Evolutionary conservation across 192 early-diverging fungal species (phyloP).

Genomic region (Funneliformis mosseae): DNA sequence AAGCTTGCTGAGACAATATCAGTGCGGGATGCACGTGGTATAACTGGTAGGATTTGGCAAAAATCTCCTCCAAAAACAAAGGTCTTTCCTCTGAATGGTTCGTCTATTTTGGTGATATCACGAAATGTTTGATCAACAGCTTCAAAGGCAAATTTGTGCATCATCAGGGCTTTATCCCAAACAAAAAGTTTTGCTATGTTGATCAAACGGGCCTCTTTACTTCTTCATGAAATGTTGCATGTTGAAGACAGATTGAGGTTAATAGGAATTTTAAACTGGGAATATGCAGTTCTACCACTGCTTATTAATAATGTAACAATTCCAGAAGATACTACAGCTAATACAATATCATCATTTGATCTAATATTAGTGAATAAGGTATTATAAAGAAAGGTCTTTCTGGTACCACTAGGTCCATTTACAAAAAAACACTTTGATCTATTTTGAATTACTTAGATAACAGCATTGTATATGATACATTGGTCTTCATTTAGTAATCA

Average conservation of each 20-base stretch:
- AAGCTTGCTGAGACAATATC: slow-evolving; percentile 22
- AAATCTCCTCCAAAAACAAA: slow-evolving; percentile 32
- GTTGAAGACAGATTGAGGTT: slow-evolving; percentile 16
- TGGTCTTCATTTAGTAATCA: slow-evolving; percentile 8
- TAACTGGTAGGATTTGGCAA: slow-evolving; percentile 30
- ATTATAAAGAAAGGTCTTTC: slow-evolving; percentile 32
- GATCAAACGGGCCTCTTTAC: slow-evolving; percentile 13
- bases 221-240: slow-evolving; percentile 25
- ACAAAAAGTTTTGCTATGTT: slow-evolving; percentile 34
- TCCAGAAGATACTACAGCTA: slow-evolving; percentile 41
- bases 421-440: slow-evolving; percentile 32
- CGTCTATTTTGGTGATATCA: slow-evolving; percentile 13
- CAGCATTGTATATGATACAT: background rate
- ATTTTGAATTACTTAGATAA: slow-evolving; percentile 4
- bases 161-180: slow-evolving; percentile 46
- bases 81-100: slow-evolving; percentile 28
- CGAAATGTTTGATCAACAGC: slow-evolving; percentile 11
- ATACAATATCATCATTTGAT: slow-evolving; percentile 13
- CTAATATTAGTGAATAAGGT: slow-evolving; percentile 22
- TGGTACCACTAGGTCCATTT: slow-evolving; percentile 37
- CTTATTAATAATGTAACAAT: slow-evolving; percentile 39
- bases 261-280: slow-evolving; percentile 39
- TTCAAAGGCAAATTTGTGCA: slow-evolving; percentile 8
- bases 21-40: background rate
- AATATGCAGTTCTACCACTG: slow-evolving; percentile 41